phyloP scores from a whole-genome alignment of 179 eudicot genomes.

The Pouteria campechiana region DNA sequence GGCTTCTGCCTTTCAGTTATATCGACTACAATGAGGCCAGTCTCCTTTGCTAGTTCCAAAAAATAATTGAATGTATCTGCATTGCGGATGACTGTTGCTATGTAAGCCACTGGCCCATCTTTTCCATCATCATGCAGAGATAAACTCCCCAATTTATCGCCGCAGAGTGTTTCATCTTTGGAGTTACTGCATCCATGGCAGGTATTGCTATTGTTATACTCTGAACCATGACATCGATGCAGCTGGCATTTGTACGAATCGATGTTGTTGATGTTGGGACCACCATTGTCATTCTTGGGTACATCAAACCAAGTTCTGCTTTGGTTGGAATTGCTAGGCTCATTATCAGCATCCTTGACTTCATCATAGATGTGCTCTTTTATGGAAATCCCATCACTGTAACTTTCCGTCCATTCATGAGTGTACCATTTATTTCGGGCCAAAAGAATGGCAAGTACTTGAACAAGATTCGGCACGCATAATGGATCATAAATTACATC shows the following conservation, averaged over 20 bases:
- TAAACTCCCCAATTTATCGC: no score
- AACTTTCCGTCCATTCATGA: background rate
- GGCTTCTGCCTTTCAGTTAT: constrained; percentile 33
- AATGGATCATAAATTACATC: constrained; percentile 83
- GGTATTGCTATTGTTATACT: background rate
- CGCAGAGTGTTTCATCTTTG: no score
- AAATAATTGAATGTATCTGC: constrained; percentile 52
- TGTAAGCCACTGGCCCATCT: constrained; percentile 43
- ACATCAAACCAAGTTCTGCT: no score
- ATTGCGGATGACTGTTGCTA: constrained; percentile 80
- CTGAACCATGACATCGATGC: background rate
- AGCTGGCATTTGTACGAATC: constrained; percentile 2
- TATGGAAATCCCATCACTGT: background rate
- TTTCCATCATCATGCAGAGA: no score
- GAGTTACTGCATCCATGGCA: background rate
- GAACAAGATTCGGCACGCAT: constrained; percentile 77
- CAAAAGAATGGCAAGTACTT: constrained; percentile 47
- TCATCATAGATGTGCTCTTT: background rate
- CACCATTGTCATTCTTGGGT: no score
- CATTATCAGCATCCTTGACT: background rate
- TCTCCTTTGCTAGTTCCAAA: constrained; percentile 28
- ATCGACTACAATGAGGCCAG: constrained; percentile 44
- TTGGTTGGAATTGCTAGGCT: no score
- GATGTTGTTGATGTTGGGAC: background rate
- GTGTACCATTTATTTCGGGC: constrained; percentile 8